Conservation (phyloP, 2,329 filamentous ascomycete genomes). For the Orbilia oligospora region DNA sequence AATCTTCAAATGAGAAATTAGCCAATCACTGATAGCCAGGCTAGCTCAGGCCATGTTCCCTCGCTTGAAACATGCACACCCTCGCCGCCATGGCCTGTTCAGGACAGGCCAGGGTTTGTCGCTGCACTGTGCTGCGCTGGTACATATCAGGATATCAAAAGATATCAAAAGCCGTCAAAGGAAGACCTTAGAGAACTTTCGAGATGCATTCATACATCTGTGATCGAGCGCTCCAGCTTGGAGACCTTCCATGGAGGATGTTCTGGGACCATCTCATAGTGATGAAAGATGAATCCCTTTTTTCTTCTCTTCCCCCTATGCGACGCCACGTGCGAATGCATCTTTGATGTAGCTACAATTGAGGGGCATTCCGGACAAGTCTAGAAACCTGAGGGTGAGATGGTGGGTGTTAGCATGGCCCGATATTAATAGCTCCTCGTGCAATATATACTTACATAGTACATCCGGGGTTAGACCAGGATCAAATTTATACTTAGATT, state of each 20-base stretch:
- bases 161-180: not conserved
- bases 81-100: conserved; percentile 26
- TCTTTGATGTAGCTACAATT: not conserved
- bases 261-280: not conserved
- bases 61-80: conserved; percentile 50
- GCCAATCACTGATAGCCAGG: conserved; percentile 30
- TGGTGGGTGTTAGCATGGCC: not conserved
- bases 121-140: no score
- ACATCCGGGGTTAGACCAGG: not conserved
- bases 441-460: no score
- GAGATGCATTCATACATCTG: not conserved
- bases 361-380: not conserved
- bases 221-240: not conserved
- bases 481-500: not conserved
- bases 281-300: not conserved
- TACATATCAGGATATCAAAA: not conserved
- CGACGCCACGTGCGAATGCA: not conserved
- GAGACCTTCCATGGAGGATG: not conserved
- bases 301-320: no score
- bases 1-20: conserved; percentile 38
- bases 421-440: conserved; percentile 3
- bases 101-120: conserved; percentile 11
- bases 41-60: not conserved
- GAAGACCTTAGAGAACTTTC: not conserved
- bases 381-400: not conserved